Percentiles rank a stretch among this genome's conserved stretches.
Conservation (phyloP, 23 red algal species). For the Agarophyton chilense region DNA sequence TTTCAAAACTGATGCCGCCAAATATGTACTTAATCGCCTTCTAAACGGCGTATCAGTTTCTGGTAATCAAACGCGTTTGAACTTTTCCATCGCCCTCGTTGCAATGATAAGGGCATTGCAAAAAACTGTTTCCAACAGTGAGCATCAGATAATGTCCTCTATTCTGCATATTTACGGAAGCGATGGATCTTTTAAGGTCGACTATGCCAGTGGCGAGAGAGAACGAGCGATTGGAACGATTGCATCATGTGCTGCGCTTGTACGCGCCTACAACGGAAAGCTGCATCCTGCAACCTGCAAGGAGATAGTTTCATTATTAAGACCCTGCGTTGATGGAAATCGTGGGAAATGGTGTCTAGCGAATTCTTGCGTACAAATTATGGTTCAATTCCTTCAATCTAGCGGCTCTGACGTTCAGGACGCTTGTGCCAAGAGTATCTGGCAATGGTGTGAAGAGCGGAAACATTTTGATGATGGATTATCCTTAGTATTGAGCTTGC, state of each 20-base stretch:
- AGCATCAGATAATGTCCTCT: not conserved
- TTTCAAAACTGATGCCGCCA: not conserved
- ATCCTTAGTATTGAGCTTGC: constrained; percentile 13
- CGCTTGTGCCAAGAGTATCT: constrained; percentile 25
- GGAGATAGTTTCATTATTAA: constrained; percentile 17
- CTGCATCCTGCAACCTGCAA: not conserved
- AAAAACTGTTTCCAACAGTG: not conserved
- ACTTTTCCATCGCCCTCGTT: constrained; percentile 24
- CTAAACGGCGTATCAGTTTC: constrained; percentile 62
- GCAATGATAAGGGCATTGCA: not conserved
- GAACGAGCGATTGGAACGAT: constrained; percentile 62
- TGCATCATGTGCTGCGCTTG: constrained; percentile 30
- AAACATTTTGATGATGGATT: constrained; percentile 31
- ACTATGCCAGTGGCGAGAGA: constrained; percentile 14
- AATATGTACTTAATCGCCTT: constrained; percentile 53
- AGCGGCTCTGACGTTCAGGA: not conserved
- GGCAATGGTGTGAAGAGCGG: constrained; percentile 36
- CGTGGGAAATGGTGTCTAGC: constrained; percentile 49
- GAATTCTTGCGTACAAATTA: constrained; percentile 5
- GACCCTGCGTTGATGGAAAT: not conserved
- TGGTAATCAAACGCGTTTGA: constrained; percentile 6
- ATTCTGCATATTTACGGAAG: not conserved
- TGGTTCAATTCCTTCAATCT: constrained; percentile 7
- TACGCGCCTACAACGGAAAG: not conserved
- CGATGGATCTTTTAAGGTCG: constrained; percentile 30